Evolutionary conservation across 768 basidiomycete genomes (phyloP), one percentile per base, ranked within the genome.

Genomic region (Pleurotus platypus): DNA sequence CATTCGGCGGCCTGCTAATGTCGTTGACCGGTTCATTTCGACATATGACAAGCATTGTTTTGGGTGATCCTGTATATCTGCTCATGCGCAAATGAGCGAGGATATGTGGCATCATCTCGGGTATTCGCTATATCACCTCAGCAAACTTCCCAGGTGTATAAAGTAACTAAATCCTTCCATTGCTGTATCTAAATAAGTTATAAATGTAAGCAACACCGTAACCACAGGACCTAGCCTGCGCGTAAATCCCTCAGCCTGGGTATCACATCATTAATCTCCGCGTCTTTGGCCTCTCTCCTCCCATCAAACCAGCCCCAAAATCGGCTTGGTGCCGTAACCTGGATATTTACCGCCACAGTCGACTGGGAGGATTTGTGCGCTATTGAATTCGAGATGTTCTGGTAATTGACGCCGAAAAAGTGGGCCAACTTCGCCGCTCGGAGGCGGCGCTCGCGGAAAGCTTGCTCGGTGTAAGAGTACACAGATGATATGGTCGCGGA

Each of bases 1-100:
- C 96, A 6, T 99, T 97, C 59, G 97, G 97, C 40, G 97, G 97
- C 18, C 79, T 99, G 15, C 78, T 99, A 39, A 87, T 99, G 86
- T 94, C 97, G 0, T 74, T 99, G 51, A 88, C 92, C 26, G 97
- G 97, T 1, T 92, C 87, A 30, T 94, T 86, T 73, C 84, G 97
- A 57, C 94, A 98, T 74, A 81, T 99, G 80, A 86, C 91, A 35
- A 86, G 83, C 64, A 86, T 99, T 57, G 93, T 96, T 12, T 84
- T 98, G 4, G 95, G 96, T 26, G 94, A 98, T 66, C 90, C 94
- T 49, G 81, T 98, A 55, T 98, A 92, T 70, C 75, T 97, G 42
- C 79, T 98, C 35, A 82, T 98, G 74, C 80, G 95, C 65, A 87
- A 84, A 76, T 92, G 75, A 76, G 50, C 42, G 43, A 50, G 46